Base-by-base conservation (phyloP, 78 protist species). In the Cavenderia fasciculata region DNA sequence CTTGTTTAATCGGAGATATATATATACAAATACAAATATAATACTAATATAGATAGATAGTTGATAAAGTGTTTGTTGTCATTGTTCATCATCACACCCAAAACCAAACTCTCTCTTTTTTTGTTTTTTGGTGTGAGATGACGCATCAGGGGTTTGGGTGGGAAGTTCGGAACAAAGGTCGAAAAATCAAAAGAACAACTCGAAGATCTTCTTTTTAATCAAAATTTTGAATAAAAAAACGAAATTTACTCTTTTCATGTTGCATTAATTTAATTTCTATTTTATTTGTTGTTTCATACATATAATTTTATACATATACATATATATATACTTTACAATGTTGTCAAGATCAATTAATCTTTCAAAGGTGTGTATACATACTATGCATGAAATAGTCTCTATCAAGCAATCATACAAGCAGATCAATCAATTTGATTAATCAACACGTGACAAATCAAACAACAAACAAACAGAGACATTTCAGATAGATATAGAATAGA, bases 341-440 rank as follows among this genome's bases (percentile, higher is more conserved):
- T 63, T 63, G n/a, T 63, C 72, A 36, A 63, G 72, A 63, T 63
- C 72, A 36, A 4, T 63, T 34, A 63, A 63, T 21, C 38, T 38
- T 40, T n/a, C 72, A 11, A 63, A 63, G 8, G 54, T 63, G 7
- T 36, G 54, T 40, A 63, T n/a, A 4, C 3, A 10, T 61, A n/a
- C 3, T 29, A 34, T 61, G n/a, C 49, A 18, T 4, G 16, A 61
- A 18, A 34, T 61, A 12, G n/a, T n/a, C n/a, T n/a, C n/a, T n/a
- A n/a, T n/a, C n/a, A n/a, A n/a, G n/a, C n/a, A n/a, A n/a, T n/a
- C n/a, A n/a, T n/a, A n/a, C n/a, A n/a, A n/a, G n/a, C n/a, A n/a
- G n/a, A n/a, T n/a, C n/a, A n/a, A n/a, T n/a, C n/a, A n/a, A n/a
- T n/a, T n/a, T n/a, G n/a, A n/a, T n/a, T n/a, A n/a, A n/a, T n/a